Evolutionary conservation across 164 flowering plant species (phyloP).

Genomic region (Stephania yunnanensis): DNA sequence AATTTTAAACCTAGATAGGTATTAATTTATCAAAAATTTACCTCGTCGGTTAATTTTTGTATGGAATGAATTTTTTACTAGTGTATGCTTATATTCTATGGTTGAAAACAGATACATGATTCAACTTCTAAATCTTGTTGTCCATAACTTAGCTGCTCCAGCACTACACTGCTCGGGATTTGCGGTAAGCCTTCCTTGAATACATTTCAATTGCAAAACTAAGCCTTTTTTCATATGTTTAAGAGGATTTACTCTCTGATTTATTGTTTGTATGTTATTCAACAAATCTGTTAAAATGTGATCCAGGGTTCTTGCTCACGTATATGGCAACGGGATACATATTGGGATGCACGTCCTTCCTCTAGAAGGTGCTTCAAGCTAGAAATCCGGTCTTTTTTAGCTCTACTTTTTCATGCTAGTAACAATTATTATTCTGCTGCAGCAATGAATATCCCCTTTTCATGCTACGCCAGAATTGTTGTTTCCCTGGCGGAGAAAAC

Average conservation of each 20-base stretch:
- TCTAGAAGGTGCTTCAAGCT: conserved; percentile 62
- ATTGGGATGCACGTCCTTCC: conserved; percentile 92
- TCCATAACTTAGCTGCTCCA: conserved; percentile 71
- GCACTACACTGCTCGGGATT: conserved; percentile 94
- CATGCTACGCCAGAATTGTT: conserved; percentile 81
- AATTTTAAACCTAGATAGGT: background rate
- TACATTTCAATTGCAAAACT: background rate
- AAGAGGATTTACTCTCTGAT: background rate
- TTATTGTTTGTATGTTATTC: background rate
- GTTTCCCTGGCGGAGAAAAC: conserved; percentile 67
- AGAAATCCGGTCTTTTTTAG: background rate
- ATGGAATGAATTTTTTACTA: background rate
- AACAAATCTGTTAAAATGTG: background rate
- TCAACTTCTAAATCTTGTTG: conserved; percentile 83
- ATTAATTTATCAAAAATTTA: background rate
- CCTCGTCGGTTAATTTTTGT: background rate
- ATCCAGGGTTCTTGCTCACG: conserved; percentile 93
- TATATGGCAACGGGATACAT: conserved; percentile 97
- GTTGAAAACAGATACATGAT: conserved; percentile 74
- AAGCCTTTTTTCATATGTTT: background rate
- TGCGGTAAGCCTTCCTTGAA: conserved; percentile 58
- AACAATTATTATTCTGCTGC: conserved; percentile 24
- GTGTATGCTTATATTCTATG: conserved; percentile 5
- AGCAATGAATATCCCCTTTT: conserved; percentile 96
- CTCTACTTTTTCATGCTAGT: conserved; percentile 3